Conservation (phyloP, 352 stramenopile genomes). For the Globisporangium middletonii region DNA sequence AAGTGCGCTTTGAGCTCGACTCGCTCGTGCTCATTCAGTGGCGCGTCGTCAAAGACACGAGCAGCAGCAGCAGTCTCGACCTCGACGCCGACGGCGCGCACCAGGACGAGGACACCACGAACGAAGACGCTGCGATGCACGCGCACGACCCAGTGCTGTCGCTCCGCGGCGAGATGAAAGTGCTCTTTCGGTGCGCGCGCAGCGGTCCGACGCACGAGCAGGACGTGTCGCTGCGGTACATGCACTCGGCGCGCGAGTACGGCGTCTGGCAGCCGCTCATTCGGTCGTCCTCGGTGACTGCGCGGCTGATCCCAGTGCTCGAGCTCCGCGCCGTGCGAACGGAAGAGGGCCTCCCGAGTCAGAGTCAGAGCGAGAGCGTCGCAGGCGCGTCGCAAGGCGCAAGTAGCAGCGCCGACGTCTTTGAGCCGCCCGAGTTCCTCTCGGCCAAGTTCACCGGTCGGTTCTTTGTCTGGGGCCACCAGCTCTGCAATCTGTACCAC, state of each 20-base stretch:
- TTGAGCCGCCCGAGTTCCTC: slow-evolving; percentile 15
- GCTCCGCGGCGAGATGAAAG: slow-evolving; percentile 11
- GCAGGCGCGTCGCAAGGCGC: neutral
- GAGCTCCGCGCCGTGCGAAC: neutral
- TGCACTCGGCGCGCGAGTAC: slow-evolving; percentile 2
- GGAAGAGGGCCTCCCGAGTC: slow-evolving; percentile 1
- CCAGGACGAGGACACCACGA: neutral
- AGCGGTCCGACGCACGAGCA: slow-evolving; percentile 9
- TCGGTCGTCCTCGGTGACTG: slow-evolving; percentile 4
- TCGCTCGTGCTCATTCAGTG: slow-evolving; percentile 26
- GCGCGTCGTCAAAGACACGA: slow-evolving; percentile 20
- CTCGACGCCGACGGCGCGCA: neutral
- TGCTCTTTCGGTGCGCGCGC: slow-evolving; percentile 8
- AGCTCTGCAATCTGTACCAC: slow-evolving; percentile 63
- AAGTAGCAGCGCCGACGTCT: neutral
- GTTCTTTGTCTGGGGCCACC: slow-evolving; percentile 51
- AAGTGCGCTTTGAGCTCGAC: slow-evolving; percentile 23
- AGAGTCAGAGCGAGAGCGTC: slow-evolving; percentile 9
- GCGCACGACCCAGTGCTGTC: slow-evolving; percentile 8
- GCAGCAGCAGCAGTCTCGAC: neutral
- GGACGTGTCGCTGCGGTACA: slow-evolving; percentile 12
- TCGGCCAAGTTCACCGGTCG: slow-evolving; percentile 20
- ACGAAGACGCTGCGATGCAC: neutral
- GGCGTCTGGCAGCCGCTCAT: slow-evolving; percentile 14
- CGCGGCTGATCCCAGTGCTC: neutral